These are phyloP conservation scores for Xylaria grammica DNA, from an alignment of 495 filamentous ascomycete species.

Conservation along the genomic window DNA sequence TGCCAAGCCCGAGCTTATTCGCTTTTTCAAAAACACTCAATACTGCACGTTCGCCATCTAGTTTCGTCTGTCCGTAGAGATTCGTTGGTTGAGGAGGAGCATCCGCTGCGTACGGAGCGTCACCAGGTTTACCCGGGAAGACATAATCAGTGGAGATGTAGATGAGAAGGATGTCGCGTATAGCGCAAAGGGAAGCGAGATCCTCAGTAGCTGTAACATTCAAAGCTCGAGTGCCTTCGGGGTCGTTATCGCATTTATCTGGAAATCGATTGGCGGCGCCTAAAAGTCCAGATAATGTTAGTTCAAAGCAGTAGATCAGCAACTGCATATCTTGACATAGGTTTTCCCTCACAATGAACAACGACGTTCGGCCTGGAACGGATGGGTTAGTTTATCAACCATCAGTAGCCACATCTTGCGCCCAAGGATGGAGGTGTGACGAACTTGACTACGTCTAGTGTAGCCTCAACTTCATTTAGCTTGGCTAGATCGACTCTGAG, in stretches of 20 bases:
- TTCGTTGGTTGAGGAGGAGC: conserved; percentile 74
- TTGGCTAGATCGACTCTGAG: conserved; percentile 78
- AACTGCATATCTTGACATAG: conserved; percentile 4
- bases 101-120: conserved; percentile 80
- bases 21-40: conserved; percentile 59
- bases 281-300: conserved; percentile 34
- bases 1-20: conserved; percentile 59
- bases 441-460: conserved; percentile 70
- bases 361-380: conserved; percentile 73
- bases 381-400: conserved; percentile 14
- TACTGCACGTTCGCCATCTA: conserved; percentile 79
- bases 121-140: conserved; percentile 79
- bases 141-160: conserved; percentile 98
- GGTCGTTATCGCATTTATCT: conserved; percentile 81
- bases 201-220: conserved; percentile 74
- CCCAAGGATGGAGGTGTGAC: conserved; percentile 14
- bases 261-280: conserved; percentile 92
- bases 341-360: conserved; percentile 72
- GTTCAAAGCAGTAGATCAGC: background rate
- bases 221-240: conserved; percentile 71
- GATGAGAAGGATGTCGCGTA: conserved; percentile 70
- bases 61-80: conserved; percentile 86
- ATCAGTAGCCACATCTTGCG: background rate
- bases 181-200: conserved; percentile 70
- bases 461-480: conserved; percentile 61